Evolutionary conservation across 176 grass and related monocot genomes (phyloP).

Genomic region (Paspalum vaginatum): DNA sequence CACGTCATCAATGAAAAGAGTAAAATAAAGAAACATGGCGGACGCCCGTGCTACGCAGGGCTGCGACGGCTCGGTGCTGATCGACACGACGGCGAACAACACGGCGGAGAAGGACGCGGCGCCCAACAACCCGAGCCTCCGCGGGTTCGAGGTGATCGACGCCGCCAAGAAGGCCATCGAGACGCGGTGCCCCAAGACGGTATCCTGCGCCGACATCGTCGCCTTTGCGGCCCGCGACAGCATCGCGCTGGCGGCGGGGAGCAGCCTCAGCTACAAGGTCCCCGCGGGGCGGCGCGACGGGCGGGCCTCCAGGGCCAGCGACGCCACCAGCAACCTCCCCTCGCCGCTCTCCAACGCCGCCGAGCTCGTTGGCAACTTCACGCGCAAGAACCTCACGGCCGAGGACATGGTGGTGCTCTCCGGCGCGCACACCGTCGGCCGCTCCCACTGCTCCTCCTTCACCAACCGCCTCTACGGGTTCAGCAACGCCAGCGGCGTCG

Average conservation of each 20-base stretch:
- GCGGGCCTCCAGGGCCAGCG: neutral
- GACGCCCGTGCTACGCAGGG: conserved; percentile 35
- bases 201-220: conserved; percentile 70
- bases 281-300: conserved; percentile 59
- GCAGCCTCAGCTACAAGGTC: conserved; percentile 45
- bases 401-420: conserved; percentile 77
- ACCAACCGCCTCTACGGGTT: conserved; percentile 52
- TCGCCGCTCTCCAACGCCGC: conserved; percentile 30
- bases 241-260: conserved; percentile 41
- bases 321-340: conserved; percentile 51
- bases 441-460: conserved; percentile 65
- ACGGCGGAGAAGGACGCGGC: conserved; percentile 52
- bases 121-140: conserved; percentile 66
- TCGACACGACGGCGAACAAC: conserved; percentile 58
- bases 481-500: conserved; percentile 53
- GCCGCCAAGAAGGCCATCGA: conserved; percentile 64
- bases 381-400: conserved; percentile 48
- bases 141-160: conserved; percentile 63
- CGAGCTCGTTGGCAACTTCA: conserved; percentile 51
- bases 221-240: conserved; percentile 63
- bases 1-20: no score
- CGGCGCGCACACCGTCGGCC: conserved; percentile 64
- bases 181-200: conserved; percentile 42
- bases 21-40: no score
- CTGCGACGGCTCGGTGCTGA: conserved; percentile 75